phyloP scores from a whole-genome alignment of 495 filamentous ascomycete species.

The Xylaria castorea region DNA sequence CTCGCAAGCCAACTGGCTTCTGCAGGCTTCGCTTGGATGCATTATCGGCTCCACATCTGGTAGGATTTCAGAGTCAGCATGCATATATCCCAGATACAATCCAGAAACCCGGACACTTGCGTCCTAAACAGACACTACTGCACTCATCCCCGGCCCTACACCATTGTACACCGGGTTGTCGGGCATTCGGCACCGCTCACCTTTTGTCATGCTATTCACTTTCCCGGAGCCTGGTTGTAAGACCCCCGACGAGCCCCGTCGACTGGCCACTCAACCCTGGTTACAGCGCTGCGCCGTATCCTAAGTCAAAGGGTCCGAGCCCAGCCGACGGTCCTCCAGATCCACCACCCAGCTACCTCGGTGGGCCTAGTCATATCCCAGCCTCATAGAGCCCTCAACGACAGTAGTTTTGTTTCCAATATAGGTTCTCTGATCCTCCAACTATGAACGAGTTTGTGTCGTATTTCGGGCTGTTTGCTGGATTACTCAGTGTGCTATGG shows the following conservation, averaged over 20 bases:
- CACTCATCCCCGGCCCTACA: background rate
- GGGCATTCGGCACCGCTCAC: background rate
- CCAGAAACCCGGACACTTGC: background rate
- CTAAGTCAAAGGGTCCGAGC: background rate
- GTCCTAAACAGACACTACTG: background rate
- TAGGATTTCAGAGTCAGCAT: constrained; percentile 15
- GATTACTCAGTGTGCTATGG: constrained; percentile 8
- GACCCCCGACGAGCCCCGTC: background rate
- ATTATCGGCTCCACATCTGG: constrained; percentile 3
- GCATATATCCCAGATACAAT: background rate
- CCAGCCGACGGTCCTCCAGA: background rate
- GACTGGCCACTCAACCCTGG: too few species aligned
- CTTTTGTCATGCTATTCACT: constrained; percentile 1
- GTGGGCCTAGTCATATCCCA: background rate
- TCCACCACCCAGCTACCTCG: background rate
- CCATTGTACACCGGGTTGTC: background rate
- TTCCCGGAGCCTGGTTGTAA: background rate
- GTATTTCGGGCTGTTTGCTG: constrained; percentile 11
- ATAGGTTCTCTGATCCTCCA: background rate
- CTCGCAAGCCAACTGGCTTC: background rate
- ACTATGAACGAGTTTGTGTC: background rate
- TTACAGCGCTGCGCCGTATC: background rate
- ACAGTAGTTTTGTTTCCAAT: background rate
- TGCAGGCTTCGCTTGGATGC: constrained; percentile 7
- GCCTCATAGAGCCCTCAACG: background rate